These are phyloP conservation scores for Myriosclerotinia duriaeana DNA, from an alignment of 2,329 filamentous ascomycete species.

Conservation along the genomic window DNA sequence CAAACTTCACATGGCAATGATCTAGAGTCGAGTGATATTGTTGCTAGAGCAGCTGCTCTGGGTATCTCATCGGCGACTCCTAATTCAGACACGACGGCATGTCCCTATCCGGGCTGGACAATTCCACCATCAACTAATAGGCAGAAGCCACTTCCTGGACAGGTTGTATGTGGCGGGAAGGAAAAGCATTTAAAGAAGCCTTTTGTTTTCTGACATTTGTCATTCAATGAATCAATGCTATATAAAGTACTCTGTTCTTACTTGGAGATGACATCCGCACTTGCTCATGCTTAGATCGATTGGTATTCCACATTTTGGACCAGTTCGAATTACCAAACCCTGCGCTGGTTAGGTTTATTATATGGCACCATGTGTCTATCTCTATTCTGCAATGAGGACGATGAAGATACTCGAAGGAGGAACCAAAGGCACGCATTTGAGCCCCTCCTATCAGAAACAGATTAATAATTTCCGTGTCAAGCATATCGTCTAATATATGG, in stretches of 20 bases:
- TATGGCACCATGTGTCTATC: constrained; percentile 39
- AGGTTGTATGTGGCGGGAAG: constrained; percentile 48
- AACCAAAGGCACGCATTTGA: too few species aligned
- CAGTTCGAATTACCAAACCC: constrained; percentile 43
- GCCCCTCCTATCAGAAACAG: too few species aligned
- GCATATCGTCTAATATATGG: too few species aligned
- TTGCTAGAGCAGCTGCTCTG: background rate
- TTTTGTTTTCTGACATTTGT: constrained; percentile 41
- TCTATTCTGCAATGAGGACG: background rate
- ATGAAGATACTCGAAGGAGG: too few species aligned
- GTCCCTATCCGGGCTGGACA: background rate
- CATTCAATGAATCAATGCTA: constrained; percentile 27
- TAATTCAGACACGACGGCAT: background rate
- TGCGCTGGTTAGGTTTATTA: constrained; percentile 53
- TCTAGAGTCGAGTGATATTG: background rate
- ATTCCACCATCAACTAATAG: background rate
- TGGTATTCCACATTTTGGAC: constrained; percentile 53
- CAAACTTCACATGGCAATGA: constrained; percentile 5
- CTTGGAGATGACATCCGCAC: background rate
- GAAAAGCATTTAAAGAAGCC: constrained; percentile 55
- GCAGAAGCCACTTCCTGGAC: constrained; percentile 35
- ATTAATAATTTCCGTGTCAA: too few species aligned
- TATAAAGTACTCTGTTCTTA: background rate
- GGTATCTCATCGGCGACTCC: background rate
- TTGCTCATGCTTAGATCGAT: background rate